Conservation (phyloP, 2,329 filamentous ascomycete genomes). For the Colletotrichum caudatum region DNA sequence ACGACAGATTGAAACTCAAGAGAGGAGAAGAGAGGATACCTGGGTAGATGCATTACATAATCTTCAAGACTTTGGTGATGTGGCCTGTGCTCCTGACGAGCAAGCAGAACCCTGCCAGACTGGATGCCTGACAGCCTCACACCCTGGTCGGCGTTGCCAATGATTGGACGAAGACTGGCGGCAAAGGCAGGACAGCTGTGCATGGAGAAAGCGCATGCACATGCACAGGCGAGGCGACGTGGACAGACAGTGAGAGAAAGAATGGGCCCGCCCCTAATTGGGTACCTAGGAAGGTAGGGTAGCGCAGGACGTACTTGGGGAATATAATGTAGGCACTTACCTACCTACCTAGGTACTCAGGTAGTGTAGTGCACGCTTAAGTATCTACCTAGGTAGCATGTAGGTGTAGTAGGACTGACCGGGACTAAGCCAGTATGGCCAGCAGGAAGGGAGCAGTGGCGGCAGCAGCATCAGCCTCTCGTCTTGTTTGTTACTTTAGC, state of each 20-base stretch:
- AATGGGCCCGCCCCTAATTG: neutral
- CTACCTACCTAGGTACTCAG: too few species aligned
- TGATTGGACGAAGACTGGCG: slow-evolving; percentile 36
- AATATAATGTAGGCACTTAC: neutral
- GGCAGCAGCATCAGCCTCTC: slow-evolving; percentile 12
- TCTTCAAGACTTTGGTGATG: neutral
- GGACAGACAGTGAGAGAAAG: neutral
- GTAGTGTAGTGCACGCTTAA: too few species aligned
- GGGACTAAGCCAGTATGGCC: neutral
- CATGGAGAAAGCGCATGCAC: slow-evolving; percentile 7
- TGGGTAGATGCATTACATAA: slow-evolving; percentile 16
- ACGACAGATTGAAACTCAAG: neutral
- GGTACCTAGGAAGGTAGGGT: too few species aligned
- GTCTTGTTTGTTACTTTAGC: too few species aligned
- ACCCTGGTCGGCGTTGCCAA: neutral
- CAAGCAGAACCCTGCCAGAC: slow-evolving; percentile 11
- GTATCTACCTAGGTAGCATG: too few species aligned
- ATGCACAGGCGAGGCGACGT: neutral
- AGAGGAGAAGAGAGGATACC: too few species aligned
- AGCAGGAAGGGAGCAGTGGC: neutral
- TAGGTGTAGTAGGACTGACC: too few species aligned
- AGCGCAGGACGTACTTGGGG: neutral
- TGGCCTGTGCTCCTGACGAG: slow-evolving; percentile 36
- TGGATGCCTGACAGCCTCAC: slow-evolving; percentile 37
- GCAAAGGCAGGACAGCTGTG: slow-evolving; percentile 24